Conservation (phyloP, 2,329 filamentous ascomycete species). For the Leptodontidium sp. region DNA sequence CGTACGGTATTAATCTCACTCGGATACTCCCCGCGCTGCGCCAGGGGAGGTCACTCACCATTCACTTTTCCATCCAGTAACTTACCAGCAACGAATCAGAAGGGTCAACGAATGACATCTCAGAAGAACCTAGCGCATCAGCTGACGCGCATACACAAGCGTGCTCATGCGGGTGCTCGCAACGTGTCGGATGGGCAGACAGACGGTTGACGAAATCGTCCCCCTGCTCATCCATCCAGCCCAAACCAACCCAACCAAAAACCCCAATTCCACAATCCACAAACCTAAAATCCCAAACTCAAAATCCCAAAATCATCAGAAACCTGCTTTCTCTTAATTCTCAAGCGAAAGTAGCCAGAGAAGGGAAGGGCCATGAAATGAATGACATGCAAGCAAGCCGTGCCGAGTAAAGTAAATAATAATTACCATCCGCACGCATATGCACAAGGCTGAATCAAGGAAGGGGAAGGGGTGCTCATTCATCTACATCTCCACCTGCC, state of each 20-base stretch:
- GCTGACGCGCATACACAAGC: slow-evolving; percentile 14
- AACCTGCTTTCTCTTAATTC: not conserved
- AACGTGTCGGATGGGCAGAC: slow-evolving; percentile 4
- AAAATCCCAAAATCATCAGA: not conserved
- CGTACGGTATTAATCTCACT: not conserved
- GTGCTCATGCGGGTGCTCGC: slow-evolving; percentile 1
- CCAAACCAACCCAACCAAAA: not conserved
- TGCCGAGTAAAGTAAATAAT: not conserved
- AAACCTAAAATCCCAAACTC: not conserved
- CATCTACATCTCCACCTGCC: not conserved
- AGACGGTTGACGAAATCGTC: not conserved
- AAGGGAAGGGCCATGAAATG: not conserved
- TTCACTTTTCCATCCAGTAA: not conserved
- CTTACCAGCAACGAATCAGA: not conserved
- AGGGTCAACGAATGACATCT: not conserved
- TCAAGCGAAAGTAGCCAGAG: not conserved
- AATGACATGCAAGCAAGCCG: not conserved
- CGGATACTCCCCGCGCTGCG: not conserved
- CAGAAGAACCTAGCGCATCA: not conserved
- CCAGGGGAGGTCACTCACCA: not conserved
- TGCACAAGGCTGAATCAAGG: slow-evolving; percentile 18
- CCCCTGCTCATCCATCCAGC: not conserved
- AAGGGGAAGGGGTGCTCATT: too few species aligned
- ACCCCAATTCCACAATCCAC: not conserved
- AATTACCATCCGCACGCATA: not conserved